Evolutionary conservation across 2,329 filamentous ascomycete genomes (phyloP).

Genomic region (Coniella lustricola): DNA sequence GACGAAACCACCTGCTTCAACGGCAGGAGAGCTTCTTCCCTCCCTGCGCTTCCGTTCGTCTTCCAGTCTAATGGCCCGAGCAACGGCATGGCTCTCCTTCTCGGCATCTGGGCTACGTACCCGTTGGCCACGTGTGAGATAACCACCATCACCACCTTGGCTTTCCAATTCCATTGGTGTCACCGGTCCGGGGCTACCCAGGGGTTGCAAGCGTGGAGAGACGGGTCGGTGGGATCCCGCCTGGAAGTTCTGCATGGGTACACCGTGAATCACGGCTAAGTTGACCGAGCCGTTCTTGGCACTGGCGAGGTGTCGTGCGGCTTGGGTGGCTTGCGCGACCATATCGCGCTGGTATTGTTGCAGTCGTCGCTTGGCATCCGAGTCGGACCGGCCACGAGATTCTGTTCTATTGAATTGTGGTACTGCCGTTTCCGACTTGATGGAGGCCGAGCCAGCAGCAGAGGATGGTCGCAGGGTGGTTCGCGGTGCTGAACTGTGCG

Average conservation of each 20-base stretch:
- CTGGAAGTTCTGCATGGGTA: constrained; percentile 31
- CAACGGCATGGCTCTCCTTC: constrained; percentile 23
- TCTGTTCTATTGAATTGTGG: constrained; percentile 20
- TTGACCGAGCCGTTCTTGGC: constrained; percentile 21
- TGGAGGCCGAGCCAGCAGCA: constrained; percentile 24
- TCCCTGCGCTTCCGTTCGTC: constrained; percentile 27
- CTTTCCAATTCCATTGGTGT: constrained; percentile 54
- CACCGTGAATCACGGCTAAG: constrained; percentile 26
- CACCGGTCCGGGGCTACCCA: constrained; percentile 53
- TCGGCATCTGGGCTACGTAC: constrained; percentile 17
- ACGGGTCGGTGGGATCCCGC: constrained; percentile 25
- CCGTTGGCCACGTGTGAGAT: constrained; percentile 25
- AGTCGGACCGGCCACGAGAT: constrained; percentile 31
- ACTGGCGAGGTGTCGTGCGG: constrained; percentile 28
- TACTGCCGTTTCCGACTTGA: constrained; percentile 31
- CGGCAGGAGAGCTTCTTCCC: constrained; percentile 24
- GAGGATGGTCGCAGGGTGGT: constrained; percentile 20
- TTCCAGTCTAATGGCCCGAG: constrained; percentile 26
- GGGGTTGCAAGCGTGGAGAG: constrained; percentile 43
- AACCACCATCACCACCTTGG: constrained; percentile 28
- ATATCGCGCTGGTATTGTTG: constrained; percentile 56
- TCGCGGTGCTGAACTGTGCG: constrained; percentile 16
- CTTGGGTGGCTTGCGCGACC: constrained; percentile 49
- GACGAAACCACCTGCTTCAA: constrained; percentile 26
- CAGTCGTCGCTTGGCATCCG: constrained; percentile 44